Percentiles rank a stretch among this genome's conserved stretches.
These are phyloP conservation scores for Hypoxylon sp. DNA, from an alignment of 2,329 filamentous ascomycete genomes.

Conservation along the genomic window DNA sequence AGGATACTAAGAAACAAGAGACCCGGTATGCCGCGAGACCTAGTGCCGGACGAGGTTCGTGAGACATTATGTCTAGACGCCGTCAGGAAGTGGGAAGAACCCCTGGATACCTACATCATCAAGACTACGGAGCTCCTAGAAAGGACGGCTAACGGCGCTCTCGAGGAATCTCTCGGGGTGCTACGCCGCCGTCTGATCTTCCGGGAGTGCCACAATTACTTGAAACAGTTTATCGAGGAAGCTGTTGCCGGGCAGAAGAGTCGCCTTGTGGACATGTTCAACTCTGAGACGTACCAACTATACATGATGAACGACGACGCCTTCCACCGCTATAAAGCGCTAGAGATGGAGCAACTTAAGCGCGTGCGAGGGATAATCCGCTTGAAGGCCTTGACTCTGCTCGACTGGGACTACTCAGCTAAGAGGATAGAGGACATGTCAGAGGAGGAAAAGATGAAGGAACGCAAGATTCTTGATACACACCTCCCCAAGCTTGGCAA, in stretches of 20 bases:
- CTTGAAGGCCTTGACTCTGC: slow-evolving; percentile 58
- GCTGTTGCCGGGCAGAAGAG: slow-evolving; percentile 56
- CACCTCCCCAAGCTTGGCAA: slow-evolving; percentile 65
- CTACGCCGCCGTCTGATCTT: slow-evolving; percentile 66
- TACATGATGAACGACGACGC: slow-evolving; percentile 70
- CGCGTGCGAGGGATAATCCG: slow-evolving; percentile 66
- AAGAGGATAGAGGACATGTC: slow-evolving; percentile 58
- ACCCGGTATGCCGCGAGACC: slow-evolving; percentile 69
- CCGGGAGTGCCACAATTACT: slow-evolving; percentile 60
- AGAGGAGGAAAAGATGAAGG: slow-evolving; percentile 63
- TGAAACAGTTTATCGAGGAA: slow-evolving; percentile 62
- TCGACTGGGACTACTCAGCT: slow-evolving; percentile 56
- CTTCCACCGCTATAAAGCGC: slow-evolving; percentile 61
- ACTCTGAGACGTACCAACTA: slow-evolving; percentile 68
- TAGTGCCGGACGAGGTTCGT: slow-evolving; percentile 72
- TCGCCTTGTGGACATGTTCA: slow-evolving; percentile 62
- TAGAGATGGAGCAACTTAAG: slow-evolving; percentile 63
- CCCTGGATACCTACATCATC: slow-evolving; percentile 65
- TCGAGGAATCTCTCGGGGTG: slow-evolving; percentile 63
- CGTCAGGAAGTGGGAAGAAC: slow-evolving; percentile 70
- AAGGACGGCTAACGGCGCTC: slow-evolving; percentile 61
- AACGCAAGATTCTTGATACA: slow-evolving; percentile 59
- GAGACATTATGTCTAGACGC: slow-evolving; percentile 70
- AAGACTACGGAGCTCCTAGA: slow-evolving; percentile 65
- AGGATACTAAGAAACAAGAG: slow-evolving; percentile 69